phyloP scores from a whole-genome alignment of 1,139 yeast genomes.

The Hansenula sp. region DNA sequence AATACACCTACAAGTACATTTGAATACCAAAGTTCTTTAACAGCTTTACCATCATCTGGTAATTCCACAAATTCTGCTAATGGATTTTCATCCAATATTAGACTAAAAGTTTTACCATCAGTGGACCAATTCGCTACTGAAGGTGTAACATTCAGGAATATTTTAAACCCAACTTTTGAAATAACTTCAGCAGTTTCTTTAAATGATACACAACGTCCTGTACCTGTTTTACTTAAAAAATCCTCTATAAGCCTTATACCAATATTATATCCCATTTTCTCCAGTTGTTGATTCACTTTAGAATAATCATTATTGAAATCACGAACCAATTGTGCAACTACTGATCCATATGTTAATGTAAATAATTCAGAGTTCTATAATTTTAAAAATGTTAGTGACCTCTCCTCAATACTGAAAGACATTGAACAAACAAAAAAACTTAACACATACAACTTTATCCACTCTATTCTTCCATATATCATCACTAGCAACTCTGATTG shows the following conservation, averaged over 20 bases:
- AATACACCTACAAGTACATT: constrained; percentile 87
- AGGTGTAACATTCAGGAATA: constrained; percentile 82
- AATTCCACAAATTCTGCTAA: constrained; percentile 92
- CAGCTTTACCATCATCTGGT: constrained; percentile 70
- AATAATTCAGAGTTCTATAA: constrained; percentile 79
- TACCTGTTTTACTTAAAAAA: constrained; percentile 80
- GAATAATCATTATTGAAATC: constrained; percentile 74
- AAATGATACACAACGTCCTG: constrained; percentile 75
- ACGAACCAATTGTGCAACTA: constrained; percentile 88
- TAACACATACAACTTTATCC: constrained; percentile 83
- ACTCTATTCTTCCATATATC: constrained; percentile 90
- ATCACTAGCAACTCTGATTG: constrained; percentile 62
- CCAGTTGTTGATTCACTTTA: constrained; percentile 79
- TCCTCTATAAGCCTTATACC: constrained; percentile 92
- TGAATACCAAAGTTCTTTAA: constrained; percentile 83
- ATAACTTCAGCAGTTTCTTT: constrained; percentile 86
- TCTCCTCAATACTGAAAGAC: neutral
- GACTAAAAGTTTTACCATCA: constrained; percentile 70
- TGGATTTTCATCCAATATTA: constrained; percentile 81
- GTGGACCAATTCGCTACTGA: constrained; percentile 69
- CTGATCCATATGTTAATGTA: constrained; percentile 89
- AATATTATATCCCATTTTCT: constrained; percentile 92
- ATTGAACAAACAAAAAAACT: constrained; percentile 24
- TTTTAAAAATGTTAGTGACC: neutral
- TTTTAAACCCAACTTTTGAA: constrained; percentile 82